Evolutionary conservation across 2,329 filamentous ascomycete genomes (phyloP).

Genomic region (Colletotrichum ledebouriae): DNA sequence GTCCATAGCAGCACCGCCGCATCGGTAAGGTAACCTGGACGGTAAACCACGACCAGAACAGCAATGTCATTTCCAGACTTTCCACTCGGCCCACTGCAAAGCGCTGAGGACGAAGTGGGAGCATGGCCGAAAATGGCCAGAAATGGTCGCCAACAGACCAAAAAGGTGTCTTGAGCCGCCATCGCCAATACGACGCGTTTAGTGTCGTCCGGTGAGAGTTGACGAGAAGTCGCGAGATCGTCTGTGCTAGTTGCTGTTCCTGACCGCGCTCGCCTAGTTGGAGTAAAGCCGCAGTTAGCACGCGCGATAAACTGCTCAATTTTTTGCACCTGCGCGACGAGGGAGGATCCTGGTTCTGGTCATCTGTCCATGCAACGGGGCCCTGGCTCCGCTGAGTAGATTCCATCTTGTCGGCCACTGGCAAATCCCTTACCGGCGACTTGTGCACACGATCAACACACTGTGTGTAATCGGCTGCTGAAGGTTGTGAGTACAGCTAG

Average conservation of each 20-base stretch:
- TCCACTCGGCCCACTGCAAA: slow-evolving; percentile 29
- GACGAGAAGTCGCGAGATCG: slow-evolving; percentile 10
- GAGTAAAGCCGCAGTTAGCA: no score
- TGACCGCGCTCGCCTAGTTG: neutral
- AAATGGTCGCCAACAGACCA: neutral
- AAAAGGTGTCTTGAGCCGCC: slow-evolving; percentile 18
- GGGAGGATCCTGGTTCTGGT: slow-evolving; percentile 22
- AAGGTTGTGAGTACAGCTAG: no score
- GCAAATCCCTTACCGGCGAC: neutral
- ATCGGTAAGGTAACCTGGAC: slow-evolving; percentile 30
- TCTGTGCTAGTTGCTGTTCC: neutral
- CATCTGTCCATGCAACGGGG: slow-evolving; percentile 7
- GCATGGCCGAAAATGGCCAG: neutral
- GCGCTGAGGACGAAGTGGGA: neutral
- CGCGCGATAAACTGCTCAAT: neutral
- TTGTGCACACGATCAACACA: neutral
- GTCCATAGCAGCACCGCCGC: slow-evolving; percentile 25
- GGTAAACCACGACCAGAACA: slow-evolving; percentile 40
- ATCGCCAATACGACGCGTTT: slow-evolving; percentile 6
- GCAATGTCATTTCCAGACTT: slow-evolving; percentile 38
- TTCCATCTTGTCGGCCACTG: neutral
- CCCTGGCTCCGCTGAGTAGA: neutral
- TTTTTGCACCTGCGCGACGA: slow-evolving; percentile 21
- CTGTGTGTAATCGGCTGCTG: neutral
- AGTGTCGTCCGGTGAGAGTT: slow-evolving; percentile 25